Conservation (phyloP, 176 grass and related monocot genomes). For the Oryza meyeriana region DNA sequence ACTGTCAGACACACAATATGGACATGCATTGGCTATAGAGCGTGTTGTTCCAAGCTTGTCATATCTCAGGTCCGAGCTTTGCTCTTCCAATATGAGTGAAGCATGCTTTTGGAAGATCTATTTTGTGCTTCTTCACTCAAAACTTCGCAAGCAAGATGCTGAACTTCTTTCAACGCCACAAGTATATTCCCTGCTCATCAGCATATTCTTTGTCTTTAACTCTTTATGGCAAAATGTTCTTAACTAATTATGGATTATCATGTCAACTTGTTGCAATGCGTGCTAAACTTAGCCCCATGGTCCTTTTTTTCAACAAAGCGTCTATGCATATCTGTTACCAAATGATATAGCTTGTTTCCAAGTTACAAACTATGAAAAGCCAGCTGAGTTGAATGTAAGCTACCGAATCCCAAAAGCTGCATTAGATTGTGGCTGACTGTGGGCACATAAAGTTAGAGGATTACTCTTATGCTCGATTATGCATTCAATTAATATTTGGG, state of each 20-base stretch:
- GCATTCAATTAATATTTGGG: neutral
- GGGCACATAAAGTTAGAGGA: neutral
- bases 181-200: slow-evolving; percentile 30
- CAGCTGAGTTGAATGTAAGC: neutral
- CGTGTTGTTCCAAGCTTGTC: slow-evolving; percentile 56
- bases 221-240: neutral
- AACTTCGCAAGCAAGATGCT: slow-evolving; percentile 52
- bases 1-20: slow-evolving; percentile 62
- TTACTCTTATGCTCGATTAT: neutral
- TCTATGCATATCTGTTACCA: neutral
- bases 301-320: neutral
- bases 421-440: neutral
- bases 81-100: slow-evolving; percentile 66
- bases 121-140: slow-evolving; percentile 74
- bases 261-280: slow-evolving; percentile 10
- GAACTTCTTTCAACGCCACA: slow-evolving; percentile 63
- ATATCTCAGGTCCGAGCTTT: slow-evolving; percentile 59
- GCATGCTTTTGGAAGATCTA: slow-evolving; percentile 85
- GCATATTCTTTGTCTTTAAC: neutral
- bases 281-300: neutral
- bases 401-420: neutral
- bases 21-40: slow-evolving; percentile 61
- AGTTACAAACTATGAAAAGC: neutral
- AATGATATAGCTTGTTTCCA: slow-evolving; percentile 3
- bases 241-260: slow-evolving; percentile 1